Evolutionary conservation across 768 basidiomycete genomes (phyloP).

Genomic region (Pleurotus citrinopileatus): DNA sequence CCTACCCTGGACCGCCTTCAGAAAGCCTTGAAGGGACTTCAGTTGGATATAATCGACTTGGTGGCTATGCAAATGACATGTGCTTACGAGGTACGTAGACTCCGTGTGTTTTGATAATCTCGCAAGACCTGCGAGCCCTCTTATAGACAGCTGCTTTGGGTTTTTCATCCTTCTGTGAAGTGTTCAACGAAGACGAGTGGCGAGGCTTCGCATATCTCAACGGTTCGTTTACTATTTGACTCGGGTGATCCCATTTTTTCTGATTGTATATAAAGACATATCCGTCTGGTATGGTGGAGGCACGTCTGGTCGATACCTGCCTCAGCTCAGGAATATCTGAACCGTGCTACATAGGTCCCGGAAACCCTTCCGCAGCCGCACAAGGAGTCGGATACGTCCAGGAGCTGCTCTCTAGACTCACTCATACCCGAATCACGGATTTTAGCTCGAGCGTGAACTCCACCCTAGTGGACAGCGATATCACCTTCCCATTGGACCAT

Average conservation of each 20-base stretch:
- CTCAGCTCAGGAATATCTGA: neutral
- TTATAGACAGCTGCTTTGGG: conserved; percentile 82
- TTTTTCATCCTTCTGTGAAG: conserved; percentile 70
- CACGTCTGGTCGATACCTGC: neutral
- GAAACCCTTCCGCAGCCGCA: conserved; percentile 60
- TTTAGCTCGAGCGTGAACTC: conserved; percentile 65
- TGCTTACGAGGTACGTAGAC: conserved; percentile 61
- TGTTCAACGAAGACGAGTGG: conserved; percentile 84
- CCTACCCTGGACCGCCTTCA: conserved; percentile 53
- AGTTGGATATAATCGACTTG: conserved; percentile 48
- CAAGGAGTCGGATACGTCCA: conserved; percentile 68
- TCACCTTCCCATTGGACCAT: conserved; percentile 56
- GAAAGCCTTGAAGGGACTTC: conserved; percentile 44
- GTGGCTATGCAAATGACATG: conserved; percentile 67
- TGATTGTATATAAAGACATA: too few species aligned
- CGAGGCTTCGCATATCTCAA: conserved; percentile 66
- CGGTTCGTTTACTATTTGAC: conserved; percentile 19
- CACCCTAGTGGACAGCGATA: conserved; percentile 54
- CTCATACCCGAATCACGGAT: conserved; percentile 52
- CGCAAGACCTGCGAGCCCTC: too few species aligned
- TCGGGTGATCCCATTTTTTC: too few species aligned
- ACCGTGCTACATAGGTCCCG: conserved; percentile 57
- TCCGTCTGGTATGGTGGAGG: conserved; percentile 2
- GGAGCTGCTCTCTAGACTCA: conserved; percentile 69
- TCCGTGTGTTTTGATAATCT: neutral